Percentiles rank a stretch among this genome's conserved stretches.
Evolutionary conservation across 805 yeast genomes (phyloP).

Genomic region (Kuraishia borneana): DNA sequence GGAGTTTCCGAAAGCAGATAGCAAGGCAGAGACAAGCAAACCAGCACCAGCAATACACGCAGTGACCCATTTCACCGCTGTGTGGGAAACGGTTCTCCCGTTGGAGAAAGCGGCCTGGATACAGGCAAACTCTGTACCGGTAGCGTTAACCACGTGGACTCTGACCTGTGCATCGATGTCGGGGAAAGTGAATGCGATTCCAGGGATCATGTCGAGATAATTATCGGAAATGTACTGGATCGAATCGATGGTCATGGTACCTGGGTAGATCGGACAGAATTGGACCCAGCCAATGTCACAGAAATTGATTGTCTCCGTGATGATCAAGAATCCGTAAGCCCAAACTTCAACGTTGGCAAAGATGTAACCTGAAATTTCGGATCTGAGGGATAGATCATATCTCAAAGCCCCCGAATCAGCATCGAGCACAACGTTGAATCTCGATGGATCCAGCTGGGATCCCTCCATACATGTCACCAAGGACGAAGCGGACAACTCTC

Average conservation of each 20-base stretch:
- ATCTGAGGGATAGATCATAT: slow-evolving; percentile 58
- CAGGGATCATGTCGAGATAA: slow-evolving; percentile 57
- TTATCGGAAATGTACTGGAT: slow-evolving; percentile 41
- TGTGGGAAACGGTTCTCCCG: slow-evolving; percentile 72
- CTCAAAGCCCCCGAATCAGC: slow-evolving; percentile 60
- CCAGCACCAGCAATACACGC: slow-evolving; percentile 87
- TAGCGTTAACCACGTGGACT: slow-evolving; percentile 27
- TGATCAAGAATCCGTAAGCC: slow-evolving; percentile 77
- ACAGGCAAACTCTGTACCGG: slow-evolving; percentile 48
- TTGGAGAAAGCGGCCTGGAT: slow-evolving; percentile 66
- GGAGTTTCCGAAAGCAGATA: slow-evolving; percentile 78
- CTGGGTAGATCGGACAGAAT: slow-evolving; percentile 84
- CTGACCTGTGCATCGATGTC: slow-evolving; percentile 75
- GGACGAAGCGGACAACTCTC: slow-evolving; percentile 51
- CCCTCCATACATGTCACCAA: slow-evolving; percentile 79
- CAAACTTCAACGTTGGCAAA: slow-evolving; percentile 62
- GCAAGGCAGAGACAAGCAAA: slow-evolving; percentile 68
- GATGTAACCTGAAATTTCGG: slow-evolving; percentile 58
- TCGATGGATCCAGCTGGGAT: slow-evolving; percentile 61
- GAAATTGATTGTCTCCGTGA: slow-evolving; percentile 44
- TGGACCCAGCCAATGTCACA: slow-evolving; percentile 71
- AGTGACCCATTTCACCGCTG: slow-evolving; percentile 86
- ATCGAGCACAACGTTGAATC: slow-evolving; percentile 64
- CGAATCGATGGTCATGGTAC: slow-evolving; percentile 66
- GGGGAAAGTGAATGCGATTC: slow-evolving; percentile 77